Evolutionary conservation across 2,329 filamentous ascomycete species (phyloP), one percentile per base, ranked within the genome.

Genomic region (Chaetomium sp.): DNA sequence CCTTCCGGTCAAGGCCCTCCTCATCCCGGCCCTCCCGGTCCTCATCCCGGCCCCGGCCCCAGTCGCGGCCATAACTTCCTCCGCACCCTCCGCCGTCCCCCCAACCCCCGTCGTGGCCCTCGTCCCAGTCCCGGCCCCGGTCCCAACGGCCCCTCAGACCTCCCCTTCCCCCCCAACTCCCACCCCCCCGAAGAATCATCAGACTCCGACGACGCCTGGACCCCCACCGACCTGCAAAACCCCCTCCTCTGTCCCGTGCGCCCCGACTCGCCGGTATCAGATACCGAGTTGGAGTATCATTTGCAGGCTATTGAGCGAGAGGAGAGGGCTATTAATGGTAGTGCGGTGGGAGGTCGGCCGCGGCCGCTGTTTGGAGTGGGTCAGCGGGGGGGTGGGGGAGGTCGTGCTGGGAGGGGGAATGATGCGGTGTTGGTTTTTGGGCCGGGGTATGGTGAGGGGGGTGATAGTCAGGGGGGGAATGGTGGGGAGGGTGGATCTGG

Each of bases 251-350:
- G 53, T 38, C 66, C 64, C 53, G 12, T 64, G 2, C 62, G 63
- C 11, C 59, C 57, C 35, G 42, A 64, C 33, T 68, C 67, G 6
- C 65, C 68, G 11, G 35, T 71, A 7, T 63, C 63, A 10, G 69
- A 70, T 19, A 44, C 50, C 19, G 65, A 67, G 36, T 54, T 71
- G 4, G 67, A 70, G 50, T 50, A 62, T 32, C 44, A 55, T 34
- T 54, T 68, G 40, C 49, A 61, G 36, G 52, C 8, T 5, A 27
- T 61, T 7, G 45, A 56, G 37, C 37, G 8, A 4, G 12, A 40
- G 37, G 37, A 40, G 9, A 40, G 12, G 12, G 19, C 36, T 51
- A 60, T n/a, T 27, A 45, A 1, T 4, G 12, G 40, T 11, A 40
- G 52, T 47, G 32, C 53, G 42, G 49, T 45, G 48, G 36, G 14